These are phyloP conservation scores for Candida sonorensis DNA, from an alignment of 805 yeast species.

Conservation along the genomic window DNA sequence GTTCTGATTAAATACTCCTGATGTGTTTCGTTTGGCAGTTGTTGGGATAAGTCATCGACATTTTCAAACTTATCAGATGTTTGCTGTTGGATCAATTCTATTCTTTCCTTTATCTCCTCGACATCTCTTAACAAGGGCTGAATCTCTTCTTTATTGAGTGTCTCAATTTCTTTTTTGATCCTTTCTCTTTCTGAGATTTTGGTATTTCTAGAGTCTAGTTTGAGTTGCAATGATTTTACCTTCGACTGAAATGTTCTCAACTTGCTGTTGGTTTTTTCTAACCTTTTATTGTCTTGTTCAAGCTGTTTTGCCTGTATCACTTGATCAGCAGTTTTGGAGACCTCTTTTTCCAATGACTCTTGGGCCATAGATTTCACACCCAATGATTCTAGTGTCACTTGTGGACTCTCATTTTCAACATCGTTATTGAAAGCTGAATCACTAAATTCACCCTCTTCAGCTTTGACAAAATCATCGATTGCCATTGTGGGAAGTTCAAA, in stretches of 20 bases:
- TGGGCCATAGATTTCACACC: conserved; percentile 71
- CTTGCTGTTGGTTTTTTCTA: conserved; percentile 57
- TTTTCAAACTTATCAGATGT: too few relatives aligned
- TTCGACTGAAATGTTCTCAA: conserved; percentile 37
- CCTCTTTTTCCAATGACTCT: conserved; percentile 64
- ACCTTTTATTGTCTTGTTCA: conserved; percentile 68
- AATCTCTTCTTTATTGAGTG: conserved; percentile 44
- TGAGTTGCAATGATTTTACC: conserved; percentile 39
- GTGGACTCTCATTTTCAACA: not conserved
- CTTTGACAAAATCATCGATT: not conserved
- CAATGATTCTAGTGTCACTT: conserved; percentile 25
- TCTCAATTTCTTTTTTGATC: conserved; percentile 45
- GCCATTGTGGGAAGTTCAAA: too few relatives aligned
- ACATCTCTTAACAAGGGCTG: conserved; percentile 53
- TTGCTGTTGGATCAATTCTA: conserved; percentile 27
- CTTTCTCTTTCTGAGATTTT: conserved; percentile 59
- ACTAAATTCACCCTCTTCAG: not conserved
- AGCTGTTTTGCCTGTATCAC: conserved; percentile 54
- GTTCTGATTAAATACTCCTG: conserved; percentile 78
- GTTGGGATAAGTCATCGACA: conserved; percentile 23
- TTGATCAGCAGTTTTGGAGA: conserved; percentile 63
- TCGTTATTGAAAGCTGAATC: not conserved
- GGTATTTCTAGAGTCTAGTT: conserved; percentile 44
- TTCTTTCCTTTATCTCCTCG: conserved; percentile 42
- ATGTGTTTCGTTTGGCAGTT: conserved; percentile 67